Conservation (phyloP, 768 basidiomycete genomes). For the Sutorius australiensis region DNA sequence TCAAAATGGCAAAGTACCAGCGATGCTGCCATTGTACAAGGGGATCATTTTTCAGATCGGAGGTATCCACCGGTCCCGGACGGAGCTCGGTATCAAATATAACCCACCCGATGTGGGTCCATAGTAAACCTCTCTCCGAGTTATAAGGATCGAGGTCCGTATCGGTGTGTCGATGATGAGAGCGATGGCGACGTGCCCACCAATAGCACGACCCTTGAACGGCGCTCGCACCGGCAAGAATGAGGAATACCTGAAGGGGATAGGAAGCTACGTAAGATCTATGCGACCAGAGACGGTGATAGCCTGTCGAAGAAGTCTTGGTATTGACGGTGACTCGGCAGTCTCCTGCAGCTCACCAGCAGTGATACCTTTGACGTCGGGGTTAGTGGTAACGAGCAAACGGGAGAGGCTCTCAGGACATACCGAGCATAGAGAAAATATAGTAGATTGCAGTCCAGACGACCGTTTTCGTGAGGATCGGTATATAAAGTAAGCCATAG, state of each 20-base stretch:
- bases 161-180: constrained; percentile 82
- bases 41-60: constrained; percentile 65
- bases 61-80: constrained; percentile 68
- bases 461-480: constrained; percentile 47
- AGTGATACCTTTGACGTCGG: constrained; percentile 42
- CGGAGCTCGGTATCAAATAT: constrained; percentile 68
- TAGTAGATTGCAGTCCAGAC: constrained; percentile 70
- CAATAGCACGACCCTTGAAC: constrained; percentile 85
- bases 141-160: constrained; percentile 85
- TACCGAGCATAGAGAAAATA: constrained; percentile 83
- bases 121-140: constrained; percentile 70
- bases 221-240: constrained; percentile 74
- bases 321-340: neutral
- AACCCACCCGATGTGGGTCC: constrained; percentile 86
- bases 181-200: constrained; percentile 83
- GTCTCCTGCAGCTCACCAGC: constrained; percentile 35
- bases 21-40: constrained; percentile 78
- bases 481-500: constrained; percentile 58
- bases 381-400: constrained; percentile 14
- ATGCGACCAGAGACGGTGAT: constrained; percentile 86
- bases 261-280: constrained; percentile 73
- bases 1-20: constrained; percentile 60
- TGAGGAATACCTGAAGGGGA: constrained; percentile 67
- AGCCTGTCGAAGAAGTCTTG: constrained; percentile 41
- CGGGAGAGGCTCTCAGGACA: constrained; percentile 12